These are phyloP conservation scores for Nigrograna mackinnonii DNA, from an alignment of 2,329 filamentous ascomycete genomes.

Conservation along the genomic window DNA sequence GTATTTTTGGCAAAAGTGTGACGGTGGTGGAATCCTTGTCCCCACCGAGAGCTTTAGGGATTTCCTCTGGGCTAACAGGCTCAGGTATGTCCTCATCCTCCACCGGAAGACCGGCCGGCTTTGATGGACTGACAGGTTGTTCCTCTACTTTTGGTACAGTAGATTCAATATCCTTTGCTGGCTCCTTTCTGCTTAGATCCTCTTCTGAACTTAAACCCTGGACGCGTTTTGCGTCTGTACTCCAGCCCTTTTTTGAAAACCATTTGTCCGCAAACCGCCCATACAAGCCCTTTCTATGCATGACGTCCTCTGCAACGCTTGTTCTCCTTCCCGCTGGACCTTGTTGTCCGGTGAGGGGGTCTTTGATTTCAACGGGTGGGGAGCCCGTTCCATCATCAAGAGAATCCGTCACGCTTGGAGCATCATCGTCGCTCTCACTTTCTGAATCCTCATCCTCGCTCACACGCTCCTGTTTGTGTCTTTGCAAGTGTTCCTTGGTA, in stretches of 20 bases:
- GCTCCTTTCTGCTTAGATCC: conserved; percentile 42
- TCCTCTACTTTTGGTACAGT: conserved; percentile 27
- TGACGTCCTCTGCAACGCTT: conserved; percentile 86
- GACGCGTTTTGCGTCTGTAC: conserved; percentile 68
- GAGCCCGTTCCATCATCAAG: conserved; percentile 37
- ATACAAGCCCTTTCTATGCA: conserved; percentile 79
- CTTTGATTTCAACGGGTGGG: conserved; percentile 36
- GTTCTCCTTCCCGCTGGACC: conserved; percentile 24
- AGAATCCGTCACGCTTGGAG: conserved; percentile 39
- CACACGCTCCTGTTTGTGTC: conserved; percentile 35
- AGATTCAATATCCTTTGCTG: conserved; percentile 36
- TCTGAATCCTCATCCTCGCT: conserved; percentile 31
- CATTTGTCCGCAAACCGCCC: conserved; percentile 87
- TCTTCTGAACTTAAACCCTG: conserved; percentile 67
- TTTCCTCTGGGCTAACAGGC: conserved; percentile 33
- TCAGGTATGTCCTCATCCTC: conserved; percentile 20
- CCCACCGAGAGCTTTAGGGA: conserved; percentile 37
- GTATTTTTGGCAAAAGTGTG: conserved; percentile 74
- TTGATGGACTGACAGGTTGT: conserved; percentile 14
- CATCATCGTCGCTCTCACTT: conserved; percentile 36
- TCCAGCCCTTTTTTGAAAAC: conserved; percentile 87
- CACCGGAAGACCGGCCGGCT: conserved; percentile 22
- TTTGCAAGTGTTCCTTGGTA: conserved; percentile 54
- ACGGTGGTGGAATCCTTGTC: conserved; percentile 35
- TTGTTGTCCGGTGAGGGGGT: conserved; percentile 30